phyloP scores from a whole-genome alignment of 495 filamentous ascomycete species.

The Penicillium herquei region DNA sequence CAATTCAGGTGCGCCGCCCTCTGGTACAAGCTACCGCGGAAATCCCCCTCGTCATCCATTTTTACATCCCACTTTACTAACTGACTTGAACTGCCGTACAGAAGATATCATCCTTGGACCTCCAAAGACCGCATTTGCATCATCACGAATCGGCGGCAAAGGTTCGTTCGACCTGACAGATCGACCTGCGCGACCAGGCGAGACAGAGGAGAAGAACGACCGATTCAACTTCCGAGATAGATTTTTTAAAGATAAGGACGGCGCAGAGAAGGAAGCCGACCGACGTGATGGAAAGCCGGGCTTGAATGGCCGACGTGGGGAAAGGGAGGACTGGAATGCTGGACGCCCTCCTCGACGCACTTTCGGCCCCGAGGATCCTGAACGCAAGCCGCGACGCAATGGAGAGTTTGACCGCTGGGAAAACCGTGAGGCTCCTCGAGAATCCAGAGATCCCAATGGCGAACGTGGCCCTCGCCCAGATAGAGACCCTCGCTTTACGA shows the following conservation, averaged over 20 bases:
- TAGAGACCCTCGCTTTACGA: constrained; percentile 48
- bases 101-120: constrained; percentile 90
- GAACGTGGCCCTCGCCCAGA: constrained; percentile 35
- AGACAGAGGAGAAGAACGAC: constrained; percentile 55
- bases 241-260: constrained; percentile 48
- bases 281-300: constrained; percentile 39
- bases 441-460: constrained; percentile 50
- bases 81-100: constrained; percentile 36
- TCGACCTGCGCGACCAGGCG: constrained; percentile 43
- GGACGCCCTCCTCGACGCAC: constrained; percentile 53
- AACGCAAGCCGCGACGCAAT: constrained; percentile 53
- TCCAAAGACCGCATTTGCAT: constrained; percentile 82
- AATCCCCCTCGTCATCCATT: constrained; percentile 5
- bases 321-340: constrained; percentile 59
- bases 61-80: constrained; percentile 19
- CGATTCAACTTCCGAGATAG: constrained; percentile 61
- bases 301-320: constrained; percentile 45
- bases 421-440: constrained; percentile 38
- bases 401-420: constrained; percentile 65
- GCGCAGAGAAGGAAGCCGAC: constrained; percentile 42
- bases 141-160: constrained; percentile 60
- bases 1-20: constrained; percentile 48
- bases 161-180: constrained; percentile 52
- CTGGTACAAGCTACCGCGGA: background rate
- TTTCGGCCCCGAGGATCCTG: constrained; percentile 54